A percentile compares a stretch with the other conserved stretches of the same genome.
phyloP scores from a whole-genome alignment of 352 stramenopile species.

The Globisporangium iwayamae region DNA sequence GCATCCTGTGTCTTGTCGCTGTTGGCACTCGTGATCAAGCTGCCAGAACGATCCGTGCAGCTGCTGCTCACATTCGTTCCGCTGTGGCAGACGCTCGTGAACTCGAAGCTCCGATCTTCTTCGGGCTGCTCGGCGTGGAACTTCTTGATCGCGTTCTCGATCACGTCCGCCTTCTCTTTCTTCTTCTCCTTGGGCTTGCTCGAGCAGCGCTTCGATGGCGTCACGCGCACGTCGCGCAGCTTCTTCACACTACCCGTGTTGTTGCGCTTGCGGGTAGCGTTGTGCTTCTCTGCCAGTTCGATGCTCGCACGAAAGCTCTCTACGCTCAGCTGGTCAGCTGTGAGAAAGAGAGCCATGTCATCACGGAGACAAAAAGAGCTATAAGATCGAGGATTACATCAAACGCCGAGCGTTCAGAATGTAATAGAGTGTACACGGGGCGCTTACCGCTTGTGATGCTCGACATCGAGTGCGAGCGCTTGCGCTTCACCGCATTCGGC shows the following conservation, averaged over 20 bases:
- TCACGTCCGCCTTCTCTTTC: constrained; percentile 54
- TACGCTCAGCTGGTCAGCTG: constrained; percentile 18
- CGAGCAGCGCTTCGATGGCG: constrained; percentile 43
- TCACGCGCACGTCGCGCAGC: constrained; percentile 26
- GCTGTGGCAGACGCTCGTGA: constrained; percentile 40
- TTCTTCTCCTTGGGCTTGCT: constrained; percentile 50
- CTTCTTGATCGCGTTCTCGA: constrained; percentile 54
- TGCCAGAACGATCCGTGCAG: constrained; percentile 6
- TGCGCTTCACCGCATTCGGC: constrained; percentile 50
- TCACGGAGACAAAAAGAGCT: background rate
- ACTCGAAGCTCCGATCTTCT: constrained; percentile 38
- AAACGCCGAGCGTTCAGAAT: background rate
- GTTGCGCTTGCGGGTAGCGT: constrained; percentile 16
- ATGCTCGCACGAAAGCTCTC: constrained; percentile 20
- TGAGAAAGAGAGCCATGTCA: background rate
- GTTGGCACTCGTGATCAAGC: constrained; percentile 11
- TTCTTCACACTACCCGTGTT: constrained; percentile 22
- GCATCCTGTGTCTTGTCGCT: constrained; percentile 15
- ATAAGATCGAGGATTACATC: background rate
- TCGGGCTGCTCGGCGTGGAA: constrained; percentile 31
- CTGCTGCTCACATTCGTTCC: constrained; percentile 4
- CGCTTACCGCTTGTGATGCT: constrained; percentile 27
- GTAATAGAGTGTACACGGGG: background rate
- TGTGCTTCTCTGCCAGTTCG: constrained; percentile 17
- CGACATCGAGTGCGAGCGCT: constrained; percentile 51